Evolutionary conservation across 2,329 filamentous ascomycete genomes (phyloP), one percentile per base, ranked within the genome.

Genomic region (Penicillium sp.): DNA sequence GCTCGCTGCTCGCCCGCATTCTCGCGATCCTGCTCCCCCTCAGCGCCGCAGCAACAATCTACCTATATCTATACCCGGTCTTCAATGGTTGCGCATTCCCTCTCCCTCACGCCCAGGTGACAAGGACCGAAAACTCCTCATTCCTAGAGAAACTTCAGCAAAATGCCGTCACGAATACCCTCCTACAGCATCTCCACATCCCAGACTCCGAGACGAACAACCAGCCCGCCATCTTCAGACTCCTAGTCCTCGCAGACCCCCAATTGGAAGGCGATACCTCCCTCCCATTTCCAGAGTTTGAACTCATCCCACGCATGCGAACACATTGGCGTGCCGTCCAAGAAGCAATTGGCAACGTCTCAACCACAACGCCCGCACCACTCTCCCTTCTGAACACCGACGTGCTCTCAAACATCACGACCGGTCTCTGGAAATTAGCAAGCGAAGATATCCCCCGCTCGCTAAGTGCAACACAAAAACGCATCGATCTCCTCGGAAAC

Each of bases 221-320:
- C 20, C 53, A 63, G 37, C 63, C 67, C 42, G 90, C 91, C 3
- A 90, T 92, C 0, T 96, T 97, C 68, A 85, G 93, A 55, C 84
- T 97, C 3, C 86, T 97, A 14, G 86, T 92, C 1, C 84, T 97
- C 22, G 93, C 89, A 57, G 93, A 97, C 72, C 93, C 93, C 5
- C 93, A 97, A 73, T 84, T 97, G 51, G 93, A 97, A 76, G 93
- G 93, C 65, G 90, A 96, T 70, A 91, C 89, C 2, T 92, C 90
- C 6, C 87, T 97, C 25, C 89, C 87, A 0, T 69, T 74, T 20
- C 71, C 75, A 1, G 72, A 79, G 25, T 78, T 77, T 71, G 75
- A 69, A 57, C 72, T 73, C 40, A 73, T 74, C 14, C 76, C 74
- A 23, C 75, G 71, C 55, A 54, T 83, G 31, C 57, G 55, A 15